These are phyloP conservation scores for Solanum pimpinellifolium DNA, from an alignment of 257 asterid genomes.

Conservation along the genomic window DNA sequence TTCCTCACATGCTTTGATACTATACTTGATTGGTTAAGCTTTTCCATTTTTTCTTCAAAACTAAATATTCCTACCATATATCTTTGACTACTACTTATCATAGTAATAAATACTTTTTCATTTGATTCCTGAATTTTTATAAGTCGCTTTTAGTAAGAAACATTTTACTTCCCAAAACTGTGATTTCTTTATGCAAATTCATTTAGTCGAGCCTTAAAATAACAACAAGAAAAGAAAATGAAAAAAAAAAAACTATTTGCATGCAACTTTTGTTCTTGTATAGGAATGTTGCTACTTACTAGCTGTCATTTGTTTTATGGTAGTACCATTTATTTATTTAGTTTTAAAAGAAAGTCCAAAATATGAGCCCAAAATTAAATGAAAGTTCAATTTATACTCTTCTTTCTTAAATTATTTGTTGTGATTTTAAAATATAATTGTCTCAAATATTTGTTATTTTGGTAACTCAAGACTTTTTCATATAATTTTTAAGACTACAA, in stretches of 20 bases:
- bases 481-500: neutral
- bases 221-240: neutral
- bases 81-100: neutral
- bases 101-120: neutral
- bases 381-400: neutral
- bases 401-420: neutral
- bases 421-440: neutral
- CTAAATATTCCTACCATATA: neutral
- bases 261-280: neutral
- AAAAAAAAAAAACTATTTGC: neutral
- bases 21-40: neutral
- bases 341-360: neutral
- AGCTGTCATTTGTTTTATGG: neutral
- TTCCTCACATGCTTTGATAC: neutral
- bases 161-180: neutral
- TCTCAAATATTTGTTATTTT: neutral
- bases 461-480: neutral
- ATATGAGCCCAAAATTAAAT: neutral
- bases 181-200: neutral
- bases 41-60: neutral
- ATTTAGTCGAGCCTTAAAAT: neutral
- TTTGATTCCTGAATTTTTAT: no score
- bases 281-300: neutral
- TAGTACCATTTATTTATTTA: neutral
- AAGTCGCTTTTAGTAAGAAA: neutral